phyloP scores from a whole-genome alignment of 2,329 filamentous ascomycete species.

The Monilinia laxa region DNA sequence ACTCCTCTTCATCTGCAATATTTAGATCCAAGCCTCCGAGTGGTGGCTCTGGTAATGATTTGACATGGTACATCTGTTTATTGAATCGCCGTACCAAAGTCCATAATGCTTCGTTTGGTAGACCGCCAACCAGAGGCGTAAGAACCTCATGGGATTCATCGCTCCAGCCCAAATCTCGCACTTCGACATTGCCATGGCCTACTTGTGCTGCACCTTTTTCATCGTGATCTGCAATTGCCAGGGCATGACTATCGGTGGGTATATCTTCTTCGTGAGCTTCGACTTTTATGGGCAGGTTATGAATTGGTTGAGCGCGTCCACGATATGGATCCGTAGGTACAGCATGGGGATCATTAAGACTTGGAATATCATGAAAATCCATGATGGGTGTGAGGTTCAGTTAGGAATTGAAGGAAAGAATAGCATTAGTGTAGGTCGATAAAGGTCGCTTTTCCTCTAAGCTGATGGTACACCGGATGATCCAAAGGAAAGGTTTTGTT shows the following conservation, averaged over 20 bases:
- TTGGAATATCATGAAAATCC: conserved; percentile 7
- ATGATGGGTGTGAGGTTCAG: background rate
- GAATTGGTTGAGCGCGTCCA: conserved; percentile 16
- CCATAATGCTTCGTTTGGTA: conserved; percentile 66
- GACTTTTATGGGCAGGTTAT: conserved; percentile 32
- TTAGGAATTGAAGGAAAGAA: too few relatives aligned
- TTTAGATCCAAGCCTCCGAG: conserved; percentile 75
- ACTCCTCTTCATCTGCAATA: conserved; percentile 78
- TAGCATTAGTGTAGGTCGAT: background rate
- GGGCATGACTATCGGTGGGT: conserved; percentile 45
- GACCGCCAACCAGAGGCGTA: conserved; percentile 56
- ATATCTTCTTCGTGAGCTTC: conserved; percentile 33
- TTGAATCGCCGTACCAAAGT: conserved; percentile 62
- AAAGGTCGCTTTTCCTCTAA: too few relatives aligned
- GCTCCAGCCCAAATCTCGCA: conserved; percentile 60
- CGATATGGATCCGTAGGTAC: conserved; percentile 19
- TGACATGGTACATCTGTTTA: conserved; percentile 66
- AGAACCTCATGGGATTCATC: conserved; percentile 51
- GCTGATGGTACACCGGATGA: background rate
- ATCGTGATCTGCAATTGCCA: conserved; percentile 45
- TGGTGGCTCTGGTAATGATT: conserved; percentile 55
- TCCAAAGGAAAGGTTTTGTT: background rate
- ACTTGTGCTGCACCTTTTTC: conserved; percentile 45
- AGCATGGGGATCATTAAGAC: conserved; percentile 11
- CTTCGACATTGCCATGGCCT: conserved; percentile 45